phyloP scores from a whole-genome alignment of 345 rosid species.

The Carallia brachiata region DNA sequence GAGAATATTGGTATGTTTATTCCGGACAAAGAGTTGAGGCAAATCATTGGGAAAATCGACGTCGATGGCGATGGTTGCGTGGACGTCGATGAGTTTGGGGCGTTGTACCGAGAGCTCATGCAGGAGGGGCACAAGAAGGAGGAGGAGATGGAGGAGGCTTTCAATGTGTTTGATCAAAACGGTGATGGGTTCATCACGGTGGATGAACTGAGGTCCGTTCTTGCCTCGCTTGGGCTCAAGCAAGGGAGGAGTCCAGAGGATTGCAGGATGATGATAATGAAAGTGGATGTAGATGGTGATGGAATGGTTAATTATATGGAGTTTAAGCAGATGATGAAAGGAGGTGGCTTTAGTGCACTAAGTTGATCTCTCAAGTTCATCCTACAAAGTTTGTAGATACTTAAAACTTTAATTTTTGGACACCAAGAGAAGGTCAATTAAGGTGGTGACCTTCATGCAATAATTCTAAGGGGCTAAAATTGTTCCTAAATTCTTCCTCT shows the following conservation, averaged over 20 bases:
- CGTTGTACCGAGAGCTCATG: constrained; percentile 54
- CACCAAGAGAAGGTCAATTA: not conserved
- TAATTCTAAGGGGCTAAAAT: too few relatives aligned
- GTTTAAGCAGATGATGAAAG: constrained; percentile 46
- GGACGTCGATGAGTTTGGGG: constrained; percentile 72
- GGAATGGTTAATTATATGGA: constrained; percentile 56
- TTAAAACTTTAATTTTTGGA: not conserved
- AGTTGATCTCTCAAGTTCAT: not conserved
- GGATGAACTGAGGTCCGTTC: constrained; percentile 69
- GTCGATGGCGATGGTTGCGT: constrained; percentile 26
- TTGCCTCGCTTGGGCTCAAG: constrained; percentile 71
- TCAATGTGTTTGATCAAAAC: constrained; percentile 75
- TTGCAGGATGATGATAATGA: constrained; percentile 70
- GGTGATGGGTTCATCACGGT: constrained; percentile 86
- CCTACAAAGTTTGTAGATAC: not conserved
- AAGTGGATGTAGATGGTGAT: constrained; percentile 86
- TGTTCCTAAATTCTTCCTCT: too few relatives aligned
- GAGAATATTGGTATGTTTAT: constrained; percentile 66
- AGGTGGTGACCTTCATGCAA: not conserved
- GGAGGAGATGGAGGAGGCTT: constrained; percentile 77
- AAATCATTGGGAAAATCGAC: constrained; percentile 26
- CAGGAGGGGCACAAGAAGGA: constrained; percentile 22
- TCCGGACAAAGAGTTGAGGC: constrained; percentile 51
- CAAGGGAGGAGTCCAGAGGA: constrained; percentile 71
- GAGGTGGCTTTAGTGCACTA: constrained; percentile 26